Evolutionary conservation across 1,284 basidiomycete species (phyloP).

Genomic region (Ganoderma sp.): DNA sequence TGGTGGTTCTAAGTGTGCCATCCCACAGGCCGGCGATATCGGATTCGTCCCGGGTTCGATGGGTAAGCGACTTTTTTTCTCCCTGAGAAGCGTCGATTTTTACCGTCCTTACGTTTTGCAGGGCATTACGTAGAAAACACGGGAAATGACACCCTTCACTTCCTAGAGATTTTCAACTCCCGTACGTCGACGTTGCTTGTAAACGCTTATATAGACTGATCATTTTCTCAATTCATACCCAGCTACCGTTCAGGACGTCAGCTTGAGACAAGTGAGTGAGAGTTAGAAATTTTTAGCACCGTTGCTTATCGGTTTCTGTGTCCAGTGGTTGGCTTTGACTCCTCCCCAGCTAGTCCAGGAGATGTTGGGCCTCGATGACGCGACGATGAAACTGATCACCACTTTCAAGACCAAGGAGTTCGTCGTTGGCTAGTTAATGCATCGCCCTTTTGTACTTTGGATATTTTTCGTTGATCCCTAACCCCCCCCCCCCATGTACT

Average conservation of each 20-base stretch:
- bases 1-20: not conserved
- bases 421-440: conserved; percentile 44
- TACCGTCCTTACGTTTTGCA: conserved; percentile 19
- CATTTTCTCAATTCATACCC: conserved; percentile 6
- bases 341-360: conserved; percentile 69
- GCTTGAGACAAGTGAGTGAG: conserved; percentile 56
- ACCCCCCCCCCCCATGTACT: not conserved
- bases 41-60: conserved; percentile 65
- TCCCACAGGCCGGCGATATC: conserved; percentile 62
- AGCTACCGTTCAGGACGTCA: conserved; percentile 64
- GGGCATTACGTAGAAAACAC: conserved; percentile 77
- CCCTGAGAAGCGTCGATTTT: not conserved
- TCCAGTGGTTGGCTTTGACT: conserved; percentile 69
- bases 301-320: conserved; percentile 9
- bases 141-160: conserved; percentile 65
- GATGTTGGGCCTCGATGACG: conserved; percentile 59
- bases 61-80: conserved; percentile 46
- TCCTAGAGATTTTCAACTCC: conserved; percentile 70
- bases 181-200: conserved; percentile 39
- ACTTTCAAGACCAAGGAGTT: conserved; percentile 55
- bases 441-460: not conserved
- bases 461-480: not conserved
- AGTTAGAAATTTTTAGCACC: not conserved
- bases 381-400: conserved; percentile 54
- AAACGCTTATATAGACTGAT: not conserved